phyloP scores from a whole-genome alignment of 179 eudicot genomes.

The Heliamphora pulchella region DNA sequence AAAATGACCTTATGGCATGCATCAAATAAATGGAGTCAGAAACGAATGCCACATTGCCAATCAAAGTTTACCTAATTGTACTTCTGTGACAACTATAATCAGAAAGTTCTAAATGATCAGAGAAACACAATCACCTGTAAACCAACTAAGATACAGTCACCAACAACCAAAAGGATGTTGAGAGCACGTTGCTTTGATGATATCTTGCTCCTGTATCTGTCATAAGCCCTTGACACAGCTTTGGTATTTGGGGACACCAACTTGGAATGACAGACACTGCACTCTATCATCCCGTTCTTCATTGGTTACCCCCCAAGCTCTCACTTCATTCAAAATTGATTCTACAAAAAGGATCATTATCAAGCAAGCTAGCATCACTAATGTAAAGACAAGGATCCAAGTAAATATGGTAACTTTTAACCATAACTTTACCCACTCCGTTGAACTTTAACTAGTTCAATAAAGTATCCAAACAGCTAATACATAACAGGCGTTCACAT shows the following conservation, averaged over 20 bases:
- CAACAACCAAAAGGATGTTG: constrained; percentile 79
- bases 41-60: neutral
- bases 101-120: neutral
- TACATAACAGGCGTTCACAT: neutral
- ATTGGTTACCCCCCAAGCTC: constrained; percentile 24
- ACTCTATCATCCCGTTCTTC: constrained; percentile 84
- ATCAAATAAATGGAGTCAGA: neutral
- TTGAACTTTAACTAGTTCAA: neutral
- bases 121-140: constrained; percentile 58
- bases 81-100: neutral
- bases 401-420: neutral
- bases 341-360: neutral
- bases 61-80: neutral
- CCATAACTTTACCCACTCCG: neutral
- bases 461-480: constrained; percentile 8
- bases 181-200: constrained; percentile 86
- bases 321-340: constrained; percentile 2
- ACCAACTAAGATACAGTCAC: constrained; percentile 93
- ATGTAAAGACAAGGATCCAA: neutral
- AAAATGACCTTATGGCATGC: neutral
- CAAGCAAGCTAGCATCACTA: constrained; percentile 6
- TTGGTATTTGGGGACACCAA: constrained; percentile 56
- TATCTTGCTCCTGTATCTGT: constrained; percentile 63
- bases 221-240: constrained; percentile 85
- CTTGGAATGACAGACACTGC: constrained; percentile 93